Base-by-base conservation (phyloP, 768 basidiomycete species). In the Favolaschia claudopus region DNA sequence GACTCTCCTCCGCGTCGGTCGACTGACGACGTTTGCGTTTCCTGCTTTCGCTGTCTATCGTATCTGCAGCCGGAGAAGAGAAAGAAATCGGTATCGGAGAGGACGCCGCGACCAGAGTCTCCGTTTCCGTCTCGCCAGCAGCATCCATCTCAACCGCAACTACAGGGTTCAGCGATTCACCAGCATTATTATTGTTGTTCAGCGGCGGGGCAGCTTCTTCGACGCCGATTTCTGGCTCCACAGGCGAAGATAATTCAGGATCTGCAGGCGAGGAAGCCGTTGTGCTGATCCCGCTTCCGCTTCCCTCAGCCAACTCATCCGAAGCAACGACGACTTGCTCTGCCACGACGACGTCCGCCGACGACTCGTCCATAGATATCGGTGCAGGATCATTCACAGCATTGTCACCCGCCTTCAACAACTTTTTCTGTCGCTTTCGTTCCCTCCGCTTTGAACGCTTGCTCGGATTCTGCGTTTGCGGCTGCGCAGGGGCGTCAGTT, bases 1-100 rank as follows among this genome's bases (percentile, higher is more conserved):
- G 28, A 29, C 7, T 49, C 32, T 46, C 37, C 25, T 43, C 24
- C 15, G 5, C 33, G 8, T 45, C 46, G 8, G 28, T 22, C 38
- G 38, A 5, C 12, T 5, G 13, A 7, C 42, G 37, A 2, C 55
- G 60, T 33, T 66, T 66, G 10, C 66, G 62, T 34, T 63, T 67
- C 32, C 57, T 65, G 33, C 20, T 36, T 8, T 15, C 25, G 37
- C 14, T 36, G 36, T 22, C 19, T n/a, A 22, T 17, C 5, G 38
- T 9, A 5, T n/a, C 10, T 15, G 17, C 24, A 9, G 38, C 10
- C 9, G 38, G 4, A 39, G 2, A 15, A 22, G 38, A 22, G 4
- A 39, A n/a, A 17, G 13, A n/a, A n/a, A n/a, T n/a, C n/a, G n/a
- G n/a, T n/a, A 4, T 2, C 19, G 28, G n/a, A 4, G 55, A 17